phyloP scores from a whole-genome alignment of 805 yeast species.

The Wickerhamiella sergipiensis region DNA sequence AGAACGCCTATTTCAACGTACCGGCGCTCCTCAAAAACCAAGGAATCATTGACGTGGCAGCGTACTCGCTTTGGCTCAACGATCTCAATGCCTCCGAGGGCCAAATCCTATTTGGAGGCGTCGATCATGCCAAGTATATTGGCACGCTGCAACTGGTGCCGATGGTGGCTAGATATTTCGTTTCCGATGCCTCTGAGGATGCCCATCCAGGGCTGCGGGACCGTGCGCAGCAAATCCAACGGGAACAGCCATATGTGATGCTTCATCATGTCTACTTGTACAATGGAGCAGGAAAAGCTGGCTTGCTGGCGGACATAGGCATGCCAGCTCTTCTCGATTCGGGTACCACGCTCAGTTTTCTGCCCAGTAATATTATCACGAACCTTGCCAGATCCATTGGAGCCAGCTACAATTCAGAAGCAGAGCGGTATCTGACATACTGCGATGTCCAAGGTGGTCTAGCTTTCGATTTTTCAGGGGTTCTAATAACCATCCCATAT shows the following conservation, averaged over 20 bases:
- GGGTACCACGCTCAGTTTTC: slow-evolving; percentile 34
- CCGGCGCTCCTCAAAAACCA: slow-evolving; percentile 41
- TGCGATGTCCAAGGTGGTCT: slow-evolving; percentile 15
- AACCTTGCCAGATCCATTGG: slow-evolving; percentile 25
- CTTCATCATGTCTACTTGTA: slow-evolving; percentile 3
- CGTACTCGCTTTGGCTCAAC: slow-evolving; percentile 39
- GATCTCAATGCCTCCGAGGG: slow-evolving; percentile 28
- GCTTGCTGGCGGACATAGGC: not conserved
- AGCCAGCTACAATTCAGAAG: slow-evolving; percentile 22
- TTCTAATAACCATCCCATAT: slow-evolving; percentile 13
- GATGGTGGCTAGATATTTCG: slow-evolving; percentile 12
- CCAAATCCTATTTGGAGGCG: slow-evolving; percentile 52
- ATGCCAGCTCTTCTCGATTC: slow-evolving; percentile 30
- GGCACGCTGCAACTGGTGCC: slow-evolving; percentile 31
- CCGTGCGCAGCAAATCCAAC: not conserved
- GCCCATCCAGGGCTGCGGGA: not conserved
- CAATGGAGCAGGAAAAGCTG: not conserved
- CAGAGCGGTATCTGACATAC: slow-evolving; percentile 4
- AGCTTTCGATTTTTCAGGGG: slow-evolving; percentile 1
- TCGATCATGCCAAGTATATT: slow-evolving; percentile 45
- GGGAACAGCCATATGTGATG: slow-evolving; percentile 3
- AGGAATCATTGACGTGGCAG: slow-evolving; percentile 28
- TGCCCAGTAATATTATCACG: slow-evolving; percentile 26
- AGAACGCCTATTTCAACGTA: slow-evolving; percentile 37
- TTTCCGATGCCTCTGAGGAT: not conserved